Base-by-base conservation (phyloP, 306 rosid species). In the Castanea mollissima region DNA sequence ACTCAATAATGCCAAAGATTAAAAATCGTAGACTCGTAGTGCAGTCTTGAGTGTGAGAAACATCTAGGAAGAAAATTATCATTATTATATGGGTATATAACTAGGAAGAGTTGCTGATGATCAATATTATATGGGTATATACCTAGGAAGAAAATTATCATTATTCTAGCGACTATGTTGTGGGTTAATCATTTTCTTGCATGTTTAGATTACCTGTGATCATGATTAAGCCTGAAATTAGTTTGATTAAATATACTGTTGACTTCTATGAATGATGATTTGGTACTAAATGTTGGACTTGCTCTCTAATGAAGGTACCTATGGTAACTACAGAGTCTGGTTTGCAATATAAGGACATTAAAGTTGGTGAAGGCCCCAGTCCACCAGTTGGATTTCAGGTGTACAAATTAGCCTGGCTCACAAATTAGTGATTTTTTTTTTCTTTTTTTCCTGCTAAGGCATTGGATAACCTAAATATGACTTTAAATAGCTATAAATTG, bases 351-450 rank as follows among this genome's bases (percentile, higher is more conserved):
- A 92, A 91, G 90, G 99, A 94, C 54, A 94, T 94, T 63, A 87
- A 91, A 85, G 92, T 90, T 55, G 99, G 99, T 72, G 78, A 59
- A 59, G 99, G 99, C 73, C 97, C 97, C 71, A 89, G 85, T 79
- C 99, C 99, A 78, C 99, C 97, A 41, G 85, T 87, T 76, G 99
- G 99, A 76, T 94, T 82, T 90, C 99, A 94, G 97, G 99, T 94
- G 57, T 58, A 84, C 73, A 49, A 80, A 78, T 67, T 63, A 12
- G 79, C 80, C 76, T 85, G 55, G 76, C 79, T 57, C 79, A 55
- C 68, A 55, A 62, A 13, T 55, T 79, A 76, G 67, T 41, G 46
- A 0, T 72, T 21, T 21, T 21, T 69, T 80, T 59, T 62, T 44
- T 62, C 71, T 5, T 60, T 67, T 67, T 49, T 74, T 62, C 52